Conservation (phyloP, 148 eudicot species). For the Rhododendron ovatum region DNA sequence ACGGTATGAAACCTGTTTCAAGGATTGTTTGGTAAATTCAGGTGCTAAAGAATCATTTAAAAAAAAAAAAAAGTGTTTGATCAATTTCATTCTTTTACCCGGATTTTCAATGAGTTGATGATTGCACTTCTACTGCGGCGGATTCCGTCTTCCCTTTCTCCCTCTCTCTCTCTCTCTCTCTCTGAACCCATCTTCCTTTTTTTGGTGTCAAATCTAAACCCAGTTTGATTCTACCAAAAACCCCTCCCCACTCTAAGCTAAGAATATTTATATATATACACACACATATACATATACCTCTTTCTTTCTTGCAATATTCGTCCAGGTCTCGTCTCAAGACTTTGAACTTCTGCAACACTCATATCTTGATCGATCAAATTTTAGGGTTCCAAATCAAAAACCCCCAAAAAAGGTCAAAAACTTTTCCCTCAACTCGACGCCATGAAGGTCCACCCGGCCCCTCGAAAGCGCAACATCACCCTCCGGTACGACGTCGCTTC, state of each 20-base stretch:
- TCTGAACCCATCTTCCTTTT: not conserved
- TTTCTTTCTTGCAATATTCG: not conserved
- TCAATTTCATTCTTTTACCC: not conserved
- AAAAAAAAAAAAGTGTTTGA: too few relatives aligned
- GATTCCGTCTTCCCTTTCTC: not conserved
- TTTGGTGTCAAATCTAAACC: not conserved
- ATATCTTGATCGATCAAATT: not conserved
- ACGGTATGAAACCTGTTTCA: too few relatives aligned
- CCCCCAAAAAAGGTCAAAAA: not conserved
- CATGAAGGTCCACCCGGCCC: constrained; percentile 35
- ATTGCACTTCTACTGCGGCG: not conserved
- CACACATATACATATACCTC: too few relatives aligned
- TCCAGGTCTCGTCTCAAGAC: not conserved
- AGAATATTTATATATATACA: not conserved
- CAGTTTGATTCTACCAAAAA: not conserved
- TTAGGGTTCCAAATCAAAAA: not conserved
- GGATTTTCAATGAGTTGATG: not conserved
- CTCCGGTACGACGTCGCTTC: constrained; percentile 27
- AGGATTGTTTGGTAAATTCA: too few relatives aligned
- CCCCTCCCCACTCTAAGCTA: not conserved
- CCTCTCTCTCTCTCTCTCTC: not conserved
- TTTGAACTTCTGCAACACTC: not conserved
- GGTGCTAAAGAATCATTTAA: too few relatives aligned
- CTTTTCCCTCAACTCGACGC: not conserved
- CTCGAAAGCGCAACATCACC: constrained; percentile 19